A percentile compares a stretch with the other conserved stretches of the same genome.
Evolutionary conservation across 2,329 filamentous ascomycete species (phyloP).

Genomic region (Pseudodiploospora longispora): DNA sequence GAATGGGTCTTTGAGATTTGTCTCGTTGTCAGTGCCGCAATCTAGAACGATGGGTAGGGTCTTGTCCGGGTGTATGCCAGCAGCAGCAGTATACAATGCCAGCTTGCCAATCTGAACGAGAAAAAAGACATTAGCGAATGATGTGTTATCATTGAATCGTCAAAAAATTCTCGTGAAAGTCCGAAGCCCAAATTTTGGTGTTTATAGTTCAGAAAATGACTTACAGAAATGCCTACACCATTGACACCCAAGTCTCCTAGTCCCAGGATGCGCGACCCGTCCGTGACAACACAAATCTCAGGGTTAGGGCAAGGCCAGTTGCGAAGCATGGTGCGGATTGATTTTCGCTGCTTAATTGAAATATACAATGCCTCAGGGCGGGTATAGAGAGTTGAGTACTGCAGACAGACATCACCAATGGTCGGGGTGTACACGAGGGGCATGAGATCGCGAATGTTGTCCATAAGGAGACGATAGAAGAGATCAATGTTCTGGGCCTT

Average conservation of each 20-base stretch:
- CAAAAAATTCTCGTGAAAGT: not conserved
- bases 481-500: slow-evolving; percentile 71
- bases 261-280: slow-evolving; percentile 86
- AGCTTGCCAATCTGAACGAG: slow-evolving; percentile 71
- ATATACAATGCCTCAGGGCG: slow-evolving; percentile 94
- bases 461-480: slow-evolving; percentile 74
- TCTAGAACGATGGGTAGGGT: slow-evolving; percentile 66
- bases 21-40: slow-evolving; percentile 58
- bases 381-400: slow-evolving; percentile 94
- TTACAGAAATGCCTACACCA: slow-evolving; percentile 90
- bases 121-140: slow-evolving; percentile 17
- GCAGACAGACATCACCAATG: slow-evolving; percentile 91
- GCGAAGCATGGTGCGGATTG: slow-evolving; percentile 76
- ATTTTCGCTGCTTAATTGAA: slow-evolving; percentile 87
- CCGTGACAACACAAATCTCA: slow-evolving; percentile 93
- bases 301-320: slow-evolving; percentile 90
- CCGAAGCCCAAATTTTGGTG: not conserved
- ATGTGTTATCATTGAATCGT: not conserved
- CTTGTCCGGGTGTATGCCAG: slow-evolving; percentile 85
- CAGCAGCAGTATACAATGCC: slow-evolving; percentile 88
- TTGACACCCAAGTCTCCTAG: slow-evolving; percentile 94
- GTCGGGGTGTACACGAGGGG: slow-evolving; percentile 82
- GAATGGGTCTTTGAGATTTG: slow-evolving; percentile 59
- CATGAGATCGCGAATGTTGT: slow-evolving; percentile 70
- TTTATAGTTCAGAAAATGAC: slow-evolving; percentile 20